Base-by-base conservation (phyloP, 495 filamentous ascomycete species). In the Aspergillus campestris region DNA sequence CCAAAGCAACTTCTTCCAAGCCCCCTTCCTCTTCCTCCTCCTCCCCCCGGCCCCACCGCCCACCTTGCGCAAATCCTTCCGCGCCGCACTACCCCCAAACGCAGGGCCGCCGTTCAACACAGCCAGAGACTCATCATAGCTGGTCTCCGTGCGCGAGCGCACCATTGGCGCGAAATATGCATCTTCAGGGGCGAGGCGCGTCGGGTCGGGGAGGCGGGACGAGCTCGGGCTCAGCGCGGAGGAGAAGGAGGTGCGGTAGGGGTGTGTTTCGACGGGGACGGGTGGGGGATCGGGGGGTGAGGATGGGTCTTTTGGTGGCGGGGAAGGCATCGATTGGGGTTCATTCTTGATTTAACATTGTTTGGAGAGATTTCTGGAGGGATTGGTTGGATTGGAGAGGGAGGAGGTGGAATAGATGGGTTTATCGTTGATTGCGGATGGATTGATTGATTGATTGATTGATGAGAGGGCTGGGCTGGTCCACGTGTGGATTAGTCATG, bases 1-100 rank as follows among this genome's bases (percentile, higher is more conserved):
- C 92, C 92, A 98, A 12, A 98, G 74, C 48, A 98, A 69, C 68
- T 97, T 98, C 70, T 94, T 92, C 85, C 91, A 97, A 14, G 72
- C 74, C 30, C 73, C 75, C 47, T 81, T 84, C 48, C 80, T 73
- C 59, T 77, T 72, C 50, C 83, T 71, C 52, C 85, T 81, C 34
- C 81, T 64, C 40, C 71, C 74, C 8, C 68, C 70, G 45, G 76
- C 56, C 40, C 71, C 74, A 8, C 68, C 70, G 45, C 77, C 56
- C 40, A 78, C 53, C 61, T 79, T 78, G 45, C 71, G 59, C 65
- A 57, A 52, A 57, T 73, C 57, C 55, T 66, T 51, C 60, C 62
- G 46, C 38, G 18, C 18, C 18, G 18, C 18, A 24, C 18, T 4
- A 24, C 18, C 18, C 18, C 18, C 18, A 24, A 24, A 24, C 10